Conservation (phyloP, 306 rosid genomes). For the Vachellia pachyceras region DNA sequence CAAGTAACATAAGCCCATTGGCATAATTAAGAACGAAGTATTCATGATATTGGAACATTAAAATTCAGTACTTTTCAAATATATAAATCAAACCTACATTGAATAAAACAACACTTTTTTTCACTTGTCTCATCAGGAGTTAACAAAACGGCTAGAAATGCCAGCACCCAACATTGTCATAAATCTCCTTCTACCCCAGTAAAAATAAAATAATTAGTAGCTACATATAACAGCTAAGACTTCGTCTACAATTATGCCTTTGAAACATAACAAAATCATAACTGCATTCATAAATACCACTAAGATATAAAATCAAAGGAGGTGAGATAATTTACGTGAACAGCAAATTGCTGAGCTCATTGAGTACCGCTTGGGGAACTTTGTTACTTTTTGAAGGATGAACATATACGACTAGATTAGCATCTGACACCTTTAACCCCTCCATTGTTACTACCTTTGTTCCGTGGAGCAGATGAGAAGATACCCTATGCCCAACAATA, state of each 20-base stretch:
- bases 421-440: conserved; percentile 73
- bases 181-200: neutral
- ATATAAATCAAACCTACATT: neutral
- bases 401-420: conserved; percentile 57
- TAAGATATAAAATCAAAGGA: neutral
- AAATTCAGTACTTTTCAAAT: neutral
- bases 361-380: conserved; percentile 62
- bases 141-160: neutral
- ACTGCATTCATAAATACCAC: neutral
- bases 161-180: neutral
- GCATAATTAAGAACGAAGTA: neutral
- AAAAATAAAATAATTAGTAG: neutral
- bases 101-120: neutral
- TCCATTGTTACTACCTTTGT: conserved; percentile 51
- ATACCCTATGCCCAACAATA: neutral
- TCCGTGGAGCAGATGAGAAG: neutral
- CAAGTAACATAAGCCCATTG: no score
- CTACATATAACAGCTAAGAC: neutral
- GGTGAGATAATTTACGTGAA: conserved; percentile 53
- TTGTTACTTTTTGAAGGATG: conserved; percentile 68
- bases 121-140: neutral
- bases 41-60: neutral
- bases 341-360: conserved; percentile 64
- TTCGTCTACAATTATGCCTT: neutral
- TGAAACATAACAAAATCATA: neutral